These are phyloP conservation scores for Suillus decipiens DNA, from an alignment of 768 basidiomycete species.

Conservation along the genomic window DNA sequence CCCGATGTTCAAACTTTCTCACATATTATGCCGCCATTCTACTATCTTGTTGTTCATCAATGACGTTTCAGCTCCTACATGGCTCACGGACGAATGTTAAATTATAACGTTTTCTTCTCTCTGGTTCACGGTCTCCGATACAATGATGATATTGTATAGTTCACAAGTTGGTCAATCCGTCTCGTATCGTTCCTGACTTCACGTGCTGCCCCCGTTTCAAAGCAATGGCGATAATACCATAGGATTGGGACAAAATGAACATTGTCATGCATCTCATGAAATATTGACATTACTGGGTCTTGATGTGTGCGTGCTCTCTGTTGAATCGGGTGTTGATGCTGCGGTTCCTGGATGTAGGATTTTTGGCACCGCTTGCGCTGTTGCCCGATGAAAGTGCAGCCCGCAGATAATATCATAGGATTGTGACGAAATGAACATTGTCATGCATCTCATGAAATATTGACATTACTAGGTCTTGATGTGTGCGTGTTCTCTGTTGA, in stretches of 20 bases:
- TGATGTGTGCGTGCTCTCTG: conserved; percentile 2
- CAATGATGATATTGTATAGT: background rate
- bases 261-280: background rate
- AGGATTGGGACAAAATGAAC: background rate
- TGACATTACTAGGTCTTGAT: background rate
- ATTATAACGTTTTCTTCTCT: background rate
- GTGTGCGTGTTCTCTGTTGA: conserved; percentile 3
- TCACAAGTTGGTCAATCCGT: background rate
- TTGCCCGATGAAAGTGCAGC: background rate
- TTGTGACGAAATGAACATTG: background rate
- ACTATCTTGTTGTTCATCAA: background rate
- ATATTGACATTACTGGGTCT: background rate
- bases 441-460: background rate
- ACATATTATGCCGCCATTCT: background rate
- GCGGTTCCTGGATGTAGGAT: conserved; percentile 2
- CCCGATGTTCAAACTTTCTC: background rate
- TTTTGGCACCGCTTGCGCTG: background rate
- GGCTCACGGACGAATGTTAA: background rate
- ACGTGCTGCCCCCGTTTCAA: background rate
- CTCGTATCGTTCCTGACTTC: background rate
- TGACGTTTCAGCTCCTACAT: background rate
- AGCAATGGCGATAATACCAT: background rate
- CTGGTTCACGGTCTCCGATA: background rate
- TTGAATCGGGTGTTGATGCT: background rate
- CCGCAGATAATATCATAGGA: background rate